Base-by-base conservation (phyloP, 2,329 filamentous ascomycete genomes). In the Claviceps humidiphila region DNA sequence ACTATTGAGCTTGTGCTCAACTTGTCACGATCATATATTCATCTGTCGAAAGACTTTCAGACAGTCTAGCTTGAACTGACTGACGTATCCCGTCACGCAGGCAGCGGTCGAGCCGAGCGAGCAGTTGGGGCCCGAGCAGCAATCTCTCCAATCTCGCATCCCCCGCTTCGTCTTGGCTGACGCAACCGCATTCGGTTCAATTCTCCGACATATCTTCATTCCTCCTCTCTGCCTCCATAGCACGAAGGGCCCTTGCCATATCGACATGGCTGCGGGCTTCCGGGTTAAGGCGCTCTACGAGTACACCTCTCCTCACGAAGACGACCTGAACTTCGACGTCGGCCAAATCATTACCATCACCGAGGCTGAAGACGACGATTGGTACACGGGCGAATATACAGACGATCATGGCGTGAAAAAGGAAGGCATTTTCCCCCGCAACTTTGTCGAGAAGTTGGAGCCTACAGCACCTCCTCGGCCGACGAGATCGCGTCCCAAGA, bases 381-480 rank as follows among this genome's bases (percentile, higher is more conserved):
- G 90, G 93, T 95, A 93, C 66, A 81, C 80, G 57, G 91, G 93
- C 59, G 85, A 93, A 68, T 96, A 95, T 67, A 73, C 82, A 57
- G 87, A 94, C 68, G 80, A 82, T 55, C 70, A 75, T 50, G 93
- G 93, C 53, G 71, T 68, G 57, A 89, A 84, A 68, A 80, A 83
- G 65, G 83, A 90, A 64, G 91, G 91, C 59, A 86, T 96, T 61
- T 97, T 96, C 68, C 91, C 89, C 50, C 85, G 86, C 66, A 98
- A 97, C 71, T 98, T 98, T 66, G 93, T 98, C 63, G 93, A 98
- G 70, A 89, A 85, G 71, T 94, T 89, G 69, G 91, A 97, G 67
- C 93, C 93, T 40, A 85, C 83, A 53, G 85, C 91, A 57, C 93
- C 93, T 55, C 89, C 90, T 55, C 82, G 93, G 54, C 93, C 93